These are phyloP conservation scores for Escovopsis sp. DNA, from an alignment of 2,329 filamentous ascomycete genomes.

Conservation along the genomic window DNA sequence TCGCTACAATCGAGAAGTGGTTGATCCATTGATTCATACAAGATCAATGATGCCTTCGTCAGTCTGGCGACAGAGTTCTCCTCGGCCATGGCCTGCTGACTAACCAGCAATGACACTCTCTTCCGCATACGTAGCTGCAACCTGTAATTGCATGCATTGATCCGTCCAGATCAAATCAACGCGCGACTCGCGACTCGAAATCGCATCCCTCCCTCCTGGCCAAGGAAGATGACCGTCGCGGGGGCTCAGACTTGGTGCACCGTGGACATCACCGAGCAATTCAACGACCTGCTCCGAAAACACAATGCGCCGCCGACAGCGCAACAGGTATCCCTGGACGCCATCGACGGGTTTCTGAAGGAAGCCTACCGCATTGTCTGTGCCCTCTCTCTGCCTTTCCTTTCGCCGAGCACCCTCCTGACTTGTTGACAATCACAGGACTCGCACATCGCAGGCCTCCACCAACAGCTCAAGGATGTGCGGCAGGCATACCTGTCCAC, in stretches of 20 bases:
- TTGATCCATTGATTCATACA: too few species aligned
- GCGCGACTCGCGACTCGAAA: not conserved
- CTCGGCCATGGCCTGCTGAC: not conserved
- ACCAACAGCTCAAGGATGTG: slow-evolving; percentile 65
- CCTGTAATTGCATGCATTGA: not conserved
- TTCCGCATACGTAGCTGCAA: slow-evolving; percentile 5
- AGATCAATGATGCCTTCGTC: too few species aligned
- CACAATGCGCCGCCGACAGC: slow-evolving; percentile 37
- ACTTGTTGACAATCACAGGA: slow-evolving; percentile 39
- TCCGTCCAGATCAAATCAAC: not conserved
- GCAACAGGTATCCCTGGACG: slow-evolving; percentile 29
- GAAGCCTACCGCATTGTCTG: slow-evolving; percentile 57
- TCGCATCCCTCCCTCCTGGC: not conserved
- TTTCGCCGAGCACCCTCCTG: too few species aligned
- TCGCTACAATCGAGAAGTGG: too few species aligned
- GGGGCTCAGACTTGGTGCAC: slow-evolving; percentile 4
- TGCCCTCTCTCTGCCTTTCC: too few species aligned
- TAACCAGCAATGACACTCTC: not conserved
- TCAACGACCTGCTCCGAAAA: slow-evolving; percentile 52
- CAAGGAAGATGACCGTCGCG: slow-evolving; percentile 1
- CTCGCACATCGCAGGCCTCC: slow-evolving; percentile 66
- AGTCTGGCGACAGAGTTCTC: too few species aligned
- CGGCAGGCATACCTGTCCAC: slow-evolving; percentile 86
- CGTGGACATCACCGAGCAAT: slow-evolving; percentile 52
- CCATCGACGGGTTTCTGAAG: slow-evolving; percentile 74